A percentile compares a stretch with the other conserved stretches of the same genome.
Conservation (phyloP, 192 early-diverging fungal genomes). For the Phlyctochytrium arcticum region DNA sequence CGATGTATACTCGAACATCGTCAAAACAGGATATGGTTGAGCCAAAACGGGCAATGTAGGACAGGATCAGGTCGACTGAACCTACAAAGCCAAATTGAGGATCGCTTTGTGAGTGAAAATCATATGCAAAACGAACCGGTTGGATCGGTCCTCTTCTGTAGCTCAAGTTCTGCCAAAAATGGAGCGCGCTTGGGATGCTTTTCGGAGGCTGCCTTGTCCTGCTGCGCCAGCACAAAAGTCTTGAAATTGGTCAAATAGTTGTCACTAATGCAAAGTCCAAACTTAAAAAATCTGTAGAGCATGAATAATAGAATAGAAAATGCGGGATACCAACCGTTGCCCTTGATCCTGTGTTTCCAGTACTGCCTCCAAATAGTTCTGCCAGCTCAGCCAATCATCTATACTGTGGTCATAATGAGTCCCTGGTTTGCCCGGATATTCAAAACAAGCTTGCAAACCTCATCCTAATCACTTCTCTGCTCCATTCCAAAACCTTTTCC, state of each 20-base stretch:
- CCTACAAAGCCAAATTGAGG: too few relatives aligned
- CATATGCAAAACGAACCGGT: too few relatives aligned
- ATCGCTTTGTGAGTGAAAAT: background rate
- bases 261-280: too few relatives aligned
- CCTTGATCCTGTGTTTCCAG: background rate
- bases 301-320: too few relatives aligned
- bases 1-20: slow-evolving; percentile 62
- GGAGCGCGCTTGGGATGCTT: slow-evolving; percentile 61
- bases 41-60: slow-evolving; percentile 64
- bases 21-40: slow-evolving; percentile 68
- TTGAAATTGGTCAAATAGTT: too few relatives aligned
- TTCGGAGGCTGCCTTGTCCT: slow-evolving; percentile 30
- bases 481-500: slow-evolving; percentile 13
- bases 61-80: slow-evolving; percentile 34
- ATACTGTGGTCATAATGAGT: slow-evolving; percentile 37
- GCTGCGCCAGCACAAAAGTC: slow-evolving; percentile 33
- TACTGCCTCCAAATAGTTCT: slow-evolving; percentile 57
- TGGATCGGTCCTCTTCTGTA: slow-evolving; percentile 25
- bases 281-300: too few relatives aligned
- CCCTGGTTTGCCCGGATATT: slow-evolving; percentile 2
- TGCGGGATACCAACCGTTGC: too few relatives aligned
- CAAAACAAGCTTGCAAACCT: background rate
- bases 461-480: slow-evolving; percentile 15
- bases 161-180: slow-evolving; percentile 66
- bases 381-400: slow-evolving; percentile 72